Percentiles rank a stretch among this genome's conserved stretches.
Conservation (phyloP, 768 basidiomycete species). For the Trametes cubensis region DNA sequence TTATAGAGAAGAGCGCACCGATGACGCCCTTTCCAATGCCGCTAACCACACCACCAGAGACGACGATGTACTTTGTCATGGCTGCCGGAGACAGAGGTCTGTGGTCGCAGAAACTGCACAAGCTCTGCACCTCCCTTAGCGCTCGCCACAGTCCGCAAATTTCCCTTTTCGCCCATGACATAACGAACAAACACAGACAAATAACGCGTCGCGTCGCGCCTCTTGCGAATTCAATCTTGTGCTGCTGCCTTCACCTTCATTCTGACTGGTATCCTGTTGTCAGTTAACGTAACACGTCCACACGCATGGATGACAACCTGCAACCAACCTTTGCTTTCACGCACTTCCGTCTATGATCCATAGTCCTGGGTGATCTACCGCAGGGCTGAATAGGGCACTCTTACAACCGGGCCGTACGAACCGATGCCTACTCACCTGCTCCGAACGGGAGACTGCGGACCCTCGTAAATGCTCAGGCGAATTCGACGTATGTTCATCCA, state of each 20-base stretch:
- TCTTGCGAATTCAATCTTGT: neutral
- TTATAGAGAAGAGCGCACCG: constrained; percentile 60
- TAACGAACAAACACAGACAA: constrained; percentile 13
- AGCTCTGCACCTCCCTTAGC: constrained; percentile 15
- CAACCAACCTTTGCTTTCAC: too few species aligned
- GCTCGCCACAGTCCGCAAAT: constrained; percentile 11
- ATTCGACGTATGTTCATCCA: too few species aligned
- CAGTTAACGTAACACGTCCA: too few species aligned
- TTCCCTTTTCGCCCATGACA: constrained; percentile 16
- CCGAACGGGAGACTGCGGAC: too few species aligned
- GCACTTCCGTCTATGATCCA: too few species aligned
- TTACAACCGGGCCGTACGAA: neutral
- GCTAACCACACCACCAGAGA: constrained; percentile 96
- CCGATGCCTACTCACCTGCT: neutral
- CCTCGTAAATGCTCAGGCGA: too few species aligned
- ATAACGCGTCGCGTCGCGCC: constrained; percentile 26
- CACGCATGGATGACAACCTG: too few species aligned
- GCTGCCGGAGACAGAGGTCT: constrained; percentile 15
- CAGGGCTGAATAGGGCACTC: too few species aligned
- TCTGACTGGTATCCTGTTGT: too few species aligned
- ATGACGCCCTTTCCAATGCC: constrained; percentile 99
- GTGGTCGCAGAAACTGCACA: constrained; percentile 19
- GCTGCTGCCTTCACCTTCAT: neutral
- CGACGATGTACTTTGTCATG: constrained; percentile 96
- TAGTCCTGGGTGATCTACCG: too few species aligned